These are phyloP conservation scores for Dipteronia sinensis DNA, from an alignment of 345 rosid genomes.

Conservation along the genomic window DNA sequence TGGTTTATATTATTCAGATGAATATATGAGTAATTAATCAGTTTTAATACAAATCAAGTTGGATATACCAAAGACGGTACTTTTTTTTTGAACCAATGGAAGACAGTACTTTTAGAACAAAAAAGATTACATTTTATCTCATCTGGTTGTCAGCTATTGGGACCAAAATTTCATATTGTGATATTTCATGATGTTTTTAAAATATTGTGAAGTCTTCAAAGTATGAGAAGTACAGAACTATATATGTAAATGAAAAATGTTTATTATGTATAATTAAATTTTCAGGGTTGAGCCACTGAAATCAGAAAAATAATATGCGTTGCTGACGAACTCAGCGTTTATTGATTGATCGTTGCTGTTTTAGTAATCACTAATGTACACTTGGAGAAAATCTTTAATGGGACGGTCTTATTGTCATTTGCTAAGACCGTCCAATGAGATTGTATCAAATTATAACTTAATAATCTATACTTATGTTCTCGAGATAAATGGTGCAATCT, in stretches of 20 bases:
- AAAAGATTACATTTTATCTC: background rate
- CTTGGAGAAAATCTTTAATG: no score
- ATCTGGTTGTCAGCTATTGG: background rate
- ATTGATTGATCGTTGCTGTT: background rate
- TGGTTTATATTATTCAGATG: background rate
- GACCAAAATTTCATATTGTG: no score
- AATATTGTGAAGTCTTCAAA: background rate
- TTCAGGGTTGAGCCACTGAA: background rate
- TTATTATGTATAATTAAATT: background rate
- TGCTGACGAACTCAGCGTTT: background rate
- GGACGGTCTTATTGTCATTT: no score
- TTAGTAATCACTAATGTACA: background rate
- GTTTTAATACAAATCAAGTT: background rate
- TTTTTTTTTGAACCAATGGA: background rate
- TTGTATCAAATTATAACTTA: no score
- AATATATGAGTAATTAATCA: no score
- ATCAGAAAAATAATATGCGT: background rate
- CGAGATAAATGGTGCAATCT: no score
- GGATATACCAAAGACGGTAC: background rate
- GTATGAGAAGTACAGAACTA: background rate
- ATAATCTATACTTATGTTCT: no score
- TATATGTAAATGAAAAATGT: background rate
- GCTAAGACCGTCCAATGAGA: no score
- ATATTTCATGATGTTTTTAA: background rate
- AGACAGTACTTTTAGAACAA: background rate